These are phyloP conservation scores for Stenocarpella maydis DNA, from an alignment of 2,329 filamentous ascomycete species.

Conservation along the genomic window DNA sequence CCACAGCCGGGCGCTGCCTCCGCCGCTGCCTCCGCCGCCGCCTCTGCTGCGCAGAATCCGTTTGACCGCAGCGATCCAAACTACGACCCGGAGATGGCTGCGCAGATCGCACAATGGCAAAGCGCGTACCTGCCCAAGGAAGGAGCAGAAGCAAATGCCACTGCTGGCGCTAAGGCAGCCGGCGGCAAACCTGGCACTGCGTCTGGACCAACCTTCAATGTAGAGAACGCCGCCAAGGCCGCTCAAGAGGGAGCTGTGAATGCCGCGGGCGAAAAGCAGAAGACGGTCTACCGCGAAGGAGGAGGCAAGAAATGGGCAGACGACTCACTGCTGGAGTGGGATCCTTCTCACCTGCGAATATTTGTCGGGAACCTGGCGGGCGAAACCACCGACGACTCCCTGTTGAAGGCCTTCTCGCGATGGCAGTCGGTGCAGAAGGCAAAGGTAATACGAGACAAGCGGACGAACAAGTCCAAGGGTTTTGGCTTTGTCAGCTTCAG, in stretches of 20 bases:
- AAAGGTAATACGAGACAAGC: conserved; percentile 92
- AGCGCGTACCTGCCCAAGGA: conserved; percentile 81
- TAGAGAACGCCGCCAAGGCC: conserved; percentile 45
- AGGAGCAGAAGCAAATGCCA: conserved; percentile 45
- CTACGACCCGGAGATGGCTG: conserved; percentile 82
- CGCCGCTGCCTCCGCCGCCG: conserved; percentile 37
- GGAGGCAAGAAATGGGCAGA: conserved; percentile 96
- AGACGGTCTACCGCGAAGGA: conserved; percentile 87
- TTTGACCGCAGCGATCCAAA: conserved; percentile 47
- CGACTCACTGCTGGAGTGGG: conserved; percentile 89
- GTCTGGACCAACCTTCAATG: conserved; percentile 44
- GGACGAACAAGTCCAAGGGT: conserved; percentile 94
- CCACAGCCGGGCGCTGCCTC: conserved; percentile 62
- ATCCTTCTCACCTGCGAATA: conserved; percentile 90
- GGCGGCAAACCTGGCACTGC: conserved; percentile 42
- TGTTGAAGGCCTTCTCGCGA: conserved; percentile 90
- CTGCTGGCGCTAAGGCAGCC: conserved; percentile 39
- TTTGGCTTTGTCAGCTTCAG: conserved; percentile 97
- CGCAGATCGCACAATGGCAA: conserved; percentile 94
- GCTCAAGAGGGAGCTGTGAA: conserved; percentile 54
- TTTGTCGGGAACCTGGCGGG: conserved; percentile 97
- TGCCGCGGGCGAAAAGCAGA: conserved; percentile 69
- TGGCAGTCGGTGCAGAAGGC: conserved; percentile 92
- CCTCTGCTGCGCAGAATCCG: conserved; percentile 39
- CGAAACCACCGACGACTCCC: conserved; percentile 94